These are phyloP conservation scores for Megacollybia marginata DNA, from an alignment of 768 basidiomycete genomes.

Conservation along the genomic window DNA sequence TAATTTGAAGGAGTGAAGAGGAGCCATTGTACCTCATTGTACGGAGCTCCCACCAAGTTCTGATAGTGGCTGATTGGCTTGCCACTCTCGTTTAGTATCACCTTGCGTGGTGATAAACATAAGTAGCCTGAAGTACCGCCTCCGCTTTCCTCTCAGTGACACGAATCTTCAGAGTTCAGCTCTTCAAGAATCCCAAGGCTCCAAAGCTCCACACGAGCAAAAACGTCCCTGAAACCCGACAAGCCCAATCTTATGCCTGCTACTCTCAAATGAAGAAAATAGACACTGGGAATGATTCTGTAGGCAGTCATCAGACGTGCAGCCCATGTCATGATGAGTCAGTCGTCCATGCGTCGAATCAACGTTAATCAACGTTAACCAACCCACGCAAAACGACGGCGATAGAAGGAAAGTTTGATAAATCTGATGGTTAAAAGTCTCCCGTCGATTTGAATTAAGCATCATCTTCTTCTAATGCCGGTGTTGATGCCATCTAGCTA, in stretches of 20 bases:
- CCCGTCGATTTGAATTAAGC: no score
- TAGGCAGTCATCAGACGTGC: constrained; percentile 28
- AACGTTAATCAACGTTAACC: no score
- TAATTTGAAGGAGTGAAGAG: constrained; percentile 11
- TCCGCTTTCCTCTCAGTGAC: background rate
- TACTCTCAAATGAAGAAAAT: constrained; percentile 45
- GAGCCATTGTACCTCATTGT: no score
- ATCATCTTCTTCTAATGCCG: no score
- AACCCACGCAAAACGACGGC: no score
- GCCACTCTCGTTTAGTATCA: constrained; percentile 45
- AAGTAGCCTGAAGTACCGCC: constrained; percentile 13
- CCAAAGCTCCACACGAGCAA: constrained; percentile 60
- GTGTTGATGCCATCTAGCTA: no score
- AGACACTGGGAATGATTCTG: constrained; percentile 38
- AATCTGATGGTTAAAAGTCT: no score
- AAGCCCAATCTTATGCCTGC: constrained; percentile 37
- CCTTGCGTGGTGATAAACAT: no score
- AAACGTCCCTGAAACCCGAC: constrained; percentile 44
- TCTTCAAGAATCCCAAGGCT: constrained; percentile 55
- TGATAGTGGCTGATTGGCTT: no score
- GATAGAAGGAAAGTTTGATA: no score
- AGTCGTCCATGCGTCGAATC: no score
- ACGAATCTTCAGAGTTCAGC: constrained; percentile 19
- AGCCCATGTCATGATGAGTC: background rate
- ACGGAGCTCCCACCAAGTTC: no score